A percentile compares a stretch with the other conserved stretches of the same genome.
Conservation (phyloP, 2,329 filamentous ascomycete species). For the Aspergillus fumigatus region DNA sequence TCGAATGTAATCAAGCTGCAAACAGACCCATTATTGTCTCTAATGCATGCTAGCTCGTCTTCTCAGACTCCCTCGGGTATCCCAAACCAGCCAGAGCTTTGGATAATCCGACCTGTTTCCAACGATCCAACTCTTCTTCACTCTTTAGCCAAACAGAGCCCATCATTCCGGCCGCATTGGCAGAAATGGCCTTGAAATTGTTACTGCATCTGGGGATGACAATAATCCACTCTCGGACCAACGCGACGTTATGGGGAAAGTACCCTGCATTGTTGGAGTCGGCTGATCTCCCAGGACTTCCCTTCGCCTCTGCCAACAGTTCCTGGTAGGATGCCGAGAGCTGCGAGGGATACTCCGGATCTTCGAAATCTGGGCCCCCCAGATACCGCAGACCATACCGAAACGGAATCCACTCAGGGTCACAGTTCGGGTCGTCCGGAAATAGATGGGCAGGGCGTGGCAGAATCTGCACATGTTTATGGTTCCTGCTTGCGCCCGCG, state of each 20-base stretch:
- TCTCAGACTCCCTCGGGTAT: background rate
- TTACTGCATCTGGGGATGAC: conserved; percentile 43
- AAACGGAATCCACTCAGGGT: conserved; percentile 4
- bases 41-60: background rate
- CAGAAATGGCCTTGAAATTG: conserved; percentile 34
- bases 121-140: conserved; percentile 32
- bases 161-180: conserved; percentile 47
- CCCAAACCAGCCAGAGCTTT: conserved; percentile 38
- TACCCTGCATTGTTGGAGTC: background rate
- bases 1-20: no score
- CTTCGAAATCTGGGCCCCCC: background rate
- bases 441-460: conserved; percentile 10
- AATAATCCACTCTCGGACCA: conserved; percentile 44
- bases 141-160: conserved; percentile 31
- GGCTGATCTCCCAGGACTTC: background rate
- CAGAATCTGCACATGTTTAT: conserved; percentile 47
- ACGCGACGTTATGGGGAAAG: conserved; percentile 44
- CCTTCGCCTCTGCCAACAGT: conserved; percentile 8
- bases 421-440: conserved; percentile 5
- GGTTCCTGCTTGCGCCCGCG: conserved; percentile 45
- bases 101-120: conserved; percentile 34
- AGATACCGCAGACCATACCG: conserved; percentile 8
- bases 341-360: background rate
- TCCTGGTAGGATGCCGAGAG: conserved; percentile 6
- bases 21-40: background rate